These are phyloP conservation scores for Russula compacta DNA, from an alignment of 768 basidiomycete species.

Conservation along the genomic window DNA sequence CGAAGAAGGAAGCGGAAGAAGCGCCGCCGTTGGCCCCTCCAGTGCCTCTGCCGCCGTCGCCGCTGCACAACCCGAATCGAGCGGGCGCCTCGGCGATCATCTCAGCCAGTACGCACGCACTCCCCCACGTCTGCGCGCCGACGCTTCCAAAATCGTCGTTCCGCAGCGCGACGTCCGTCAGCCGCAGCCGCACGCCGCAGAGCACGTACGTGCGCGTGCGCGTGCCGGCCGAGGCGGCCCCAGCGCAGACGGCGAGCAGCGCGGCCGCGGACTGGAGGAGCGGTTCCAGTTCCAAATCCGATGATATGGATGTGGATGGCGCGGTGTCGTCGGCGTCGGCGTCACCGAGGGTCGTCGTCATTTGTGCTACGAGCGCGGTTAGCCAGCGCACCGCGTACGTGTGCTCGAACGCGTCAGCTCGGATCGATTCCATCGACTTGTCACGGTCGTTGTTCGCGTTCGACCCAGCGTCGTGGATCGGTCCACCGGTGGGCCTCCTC, in stretches of 20 bases:
- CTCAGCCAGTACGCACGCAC: slow-evolving; percentile 72
- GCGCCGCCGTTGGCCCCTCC: neutral
- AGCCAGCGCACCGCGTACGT: slow-evolving; percentile 67
- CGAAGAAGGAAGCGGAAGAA: neutral
- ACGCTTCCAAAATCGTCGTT: slow-evolving; percentile 64
- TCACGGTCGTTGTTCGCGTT: slow-evolving; percentile 4
- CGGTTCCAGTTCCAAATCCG: slow-evolving; percentile 23
- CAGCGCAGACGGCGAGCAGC: slow-evolving; percentile 55
- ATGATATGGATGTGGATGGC: neutral
- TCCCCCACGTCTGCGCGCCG: slow-evolving; percentile 87
- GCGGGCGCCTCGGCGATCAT: slow-evolving; percentile 52
- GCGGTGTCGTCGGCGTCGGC: neutral
- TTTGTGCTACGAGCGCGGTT: slow-evolving; percentile 42
- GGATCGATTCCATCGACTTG: slow-evolving; percentile 27
- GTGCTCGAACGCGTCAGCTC: slow-evolving; percentile 61
- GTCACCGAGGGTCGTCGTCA: neutral
- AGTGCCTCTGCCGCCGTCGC: neutral
- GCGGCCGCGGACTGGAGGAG: slow-evolving; percentile 49
- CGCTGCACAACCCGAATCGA: slow-evolving; percentile 35
- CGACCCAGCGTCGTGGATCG: neutral
- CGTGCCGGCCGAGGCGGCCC: slow-evolving; percentile 52
- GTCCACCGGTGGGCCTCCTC: neutral
- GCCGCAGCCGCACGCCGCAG: slow-evolving; percentile 30
- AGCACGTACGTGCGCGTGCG: slow-evolving; percentile 48
- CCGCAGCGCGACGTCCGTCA: slow-evolving; percentile 63